Evolutionary conservation across 495 filamentous ascomycete species (phyloP).

Genomic region (Aspergillus cristatus): DNA sequence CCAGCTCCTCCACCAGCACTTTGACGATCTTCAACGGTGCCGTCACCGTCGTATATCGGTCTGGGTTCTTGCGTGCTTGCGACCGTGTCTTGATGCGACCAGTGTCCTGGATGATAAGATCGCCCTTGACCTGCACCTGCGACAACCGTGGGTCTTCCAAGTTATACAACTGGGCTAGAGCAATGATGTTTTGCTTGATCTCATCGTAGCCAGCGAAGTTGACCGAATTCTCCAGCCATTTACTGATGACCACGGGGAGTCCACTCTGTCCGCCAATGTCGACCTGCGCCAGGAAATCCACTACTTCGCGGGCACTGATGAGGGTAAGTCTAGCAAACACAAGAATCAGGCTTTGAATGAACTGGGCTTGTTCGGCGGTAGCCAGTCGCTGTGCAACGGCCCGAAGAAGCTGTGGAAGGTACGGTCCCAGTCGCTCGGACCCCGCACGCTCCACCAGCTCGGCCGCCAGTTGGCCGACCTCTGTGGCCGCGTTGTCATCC

Average conservation of each 20-base stretch:
- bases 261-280: slow-evolving; percentile 64
- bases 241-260: slow-evolving; percentile 76
- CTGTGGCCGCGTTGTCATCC: slow-evolving; percentile 85
- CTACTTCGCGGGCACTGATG: slow-evolving; percentile 75
- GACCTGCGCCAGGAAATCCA: slow-evolving; percentile 80
- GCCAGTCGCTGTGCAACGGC: slow-evolving; percentile 82
- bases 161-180: slow-evolving; percentile 78
- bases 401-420: slow-evolving; percentile 76
- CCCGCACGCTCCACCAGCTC: slow-evolving; percentile 93
- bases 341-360: slow-evolving; percentile 87
- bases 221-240: slow-evolving; percentile 94
- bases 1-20: slow-evolving; percentile 83
- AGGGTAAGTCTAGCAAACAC: slow-evolving; percentile 89
- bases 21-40: slow-evolving; percentile 93
- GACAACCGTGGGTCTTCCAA: slow-evolving; percentile 74
- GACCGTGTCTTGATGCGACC: slow-evolving; percentile 90
- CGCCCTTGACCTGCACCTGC: slow-evolving; percentile 79
- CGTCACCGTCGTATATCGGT: slow-evolving; percentile 79
- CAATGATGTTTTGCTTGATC: slow-evolving; percentile 91
- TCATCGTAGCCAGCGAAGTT: slow-evolving; percentile 96
- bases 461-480: slow-evolving; percentile 88
- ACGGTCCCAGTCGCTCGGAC: slow-evolving; percentile 79
- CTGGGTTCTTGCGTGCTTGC: slow-evolving; percentile 73
- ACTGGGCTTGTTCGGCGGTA: slow-evolving; percentile 68
- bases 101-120: slow-evolving; percentile 72